Conservation (phyloP, 495 filamentous ascomycete genomes). For the Lasiosphaeriaceae sp. region DNA sequence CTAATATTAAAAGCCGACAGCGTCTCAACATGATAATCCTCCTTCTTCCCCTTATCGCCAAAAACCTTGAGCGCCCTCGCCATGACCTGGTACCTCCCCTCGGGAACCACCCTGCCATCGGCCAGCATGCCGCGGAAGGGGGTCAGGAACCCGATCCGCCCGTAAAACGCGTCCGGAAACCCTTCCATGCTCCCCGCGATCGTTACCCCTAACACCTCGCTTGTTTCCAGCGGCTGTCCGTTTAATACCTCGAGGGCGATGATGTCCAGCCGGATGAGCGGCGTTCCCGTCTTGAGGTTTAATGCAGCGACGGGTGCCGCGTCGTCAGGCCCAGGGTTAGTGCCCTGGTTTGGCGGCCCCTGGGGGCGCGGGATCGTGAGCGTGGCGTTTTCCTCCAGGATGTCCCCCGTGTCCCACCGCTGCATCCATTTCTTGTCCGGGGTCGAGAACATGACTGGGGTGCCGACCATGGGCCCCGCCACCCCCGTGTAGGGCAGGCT, state of each 20-base stretch:
- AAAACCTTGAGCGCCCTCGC: constrained; percentile 34
- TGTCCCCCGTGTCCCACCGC: constrained; percentile 18
- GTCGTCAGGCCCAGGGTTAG: constrained; percentile 8
- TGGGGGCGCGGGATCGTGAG: constrained; percentile 28
- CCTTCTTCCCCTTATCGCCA: constrained; percentile 22
- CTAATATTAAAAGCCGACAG: too few relatives aligned
- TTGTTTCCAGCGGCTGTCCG: constrained; percentile 7
- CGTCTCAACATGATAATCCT: constrained; percentile 23
- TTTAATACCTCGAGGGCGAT: constrained; percentile 24
- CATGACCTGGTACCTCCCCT: constrained; percentile 35
- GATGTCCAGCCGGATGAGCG: constrained; percentile 33
- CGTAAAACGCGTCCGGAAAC: constrained; percentile 32
- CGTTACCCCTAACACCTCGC: constrained; percentile 29
- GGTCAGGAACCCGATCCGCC: constrained; percentile 22
- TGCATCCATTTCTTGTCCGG: constrained; percentile 25
- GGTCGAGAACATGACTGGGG: constrained; percentile 19
- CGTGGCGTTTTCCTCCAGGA: constrained; percentile 25
- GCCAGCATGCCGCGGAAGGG: constrained; percentile 35
- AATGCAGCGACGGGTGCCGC: constrained; percentile 14
- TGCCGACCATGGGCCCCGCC: constrained; percentile 32
- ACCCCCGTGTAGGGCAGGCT: constrained; percentile 43
- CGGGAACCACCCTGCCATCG: constrained; percentile 30
- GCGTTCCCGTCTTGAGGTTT: constrained; percentile 35
- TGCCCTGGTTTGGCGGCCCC: constrained; percentile 19
- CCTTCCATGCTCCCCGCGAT: constrained; percentile 22